Evolutionary conservation across 352 stramenopile genomes (phyloP).

Genomic region (Pythium biforme): DNA sequence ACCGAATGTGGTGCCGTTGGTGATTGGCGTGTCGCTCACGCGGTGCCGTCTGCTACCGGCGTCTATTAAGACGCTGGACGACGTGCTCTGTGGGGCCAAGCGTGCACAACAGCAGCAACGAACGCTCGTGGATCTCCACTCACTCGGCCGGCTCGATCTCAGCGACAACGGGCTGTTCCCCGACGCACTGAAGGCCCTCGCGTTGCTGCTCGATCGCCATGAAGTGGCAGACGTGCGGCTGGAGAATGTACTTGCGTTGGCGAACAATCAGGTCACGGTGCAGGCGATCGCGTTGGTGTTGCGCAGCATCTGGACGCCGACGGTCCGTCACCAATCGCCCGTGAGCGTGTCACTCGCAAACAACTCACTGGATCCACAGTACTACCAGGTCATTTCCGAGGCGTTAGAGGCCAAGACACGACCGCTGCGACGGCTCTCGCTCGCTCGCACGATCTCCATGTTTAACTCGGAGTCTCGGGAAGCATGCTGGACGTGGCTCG

Average conservation of each 20-base stretch:
- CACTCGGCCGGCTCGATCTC: constrained; percentile 12
- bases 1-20: background rate
- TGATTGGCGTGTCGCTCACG: background rate
- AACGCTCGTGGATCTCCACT: background rate
- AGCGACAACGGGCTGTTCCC: constrained; percentile 14
- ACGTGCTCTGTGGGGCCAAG: background rate
- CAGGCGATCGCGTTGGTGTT: background rate
- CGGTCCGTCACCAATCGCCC: background rate
- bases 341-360: constrained; percentile 13
- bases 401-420: constrained; percentile 1
- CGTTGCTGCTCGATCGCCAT: constrained; percentile 1
- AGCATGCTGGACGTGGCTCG: constrained; percentile 8
- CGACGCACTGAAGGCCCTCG: background rate
- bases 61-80: constrained; percentile 3
- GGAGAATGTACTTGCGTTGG: constrained; percentile 14
- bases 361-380: constrained; percentile 10
- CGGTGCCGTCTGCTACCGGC: constrained; percentile 5
- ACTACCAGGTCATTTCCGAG: constrained; percentile 5
- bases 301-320: background rate
- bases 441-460: constrained; percentile 8
- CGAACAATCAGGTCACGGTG: background rate
- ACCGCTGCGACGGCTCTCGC: constrained; percentile 9
- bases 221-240: constrained; percentile 3
- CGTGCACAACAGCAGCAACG: background rate
- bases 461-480: background rate